phyloP scores from a whole-genome alignment of 805 yeast genomes.

The Yarrowia hollandica region DNA sequence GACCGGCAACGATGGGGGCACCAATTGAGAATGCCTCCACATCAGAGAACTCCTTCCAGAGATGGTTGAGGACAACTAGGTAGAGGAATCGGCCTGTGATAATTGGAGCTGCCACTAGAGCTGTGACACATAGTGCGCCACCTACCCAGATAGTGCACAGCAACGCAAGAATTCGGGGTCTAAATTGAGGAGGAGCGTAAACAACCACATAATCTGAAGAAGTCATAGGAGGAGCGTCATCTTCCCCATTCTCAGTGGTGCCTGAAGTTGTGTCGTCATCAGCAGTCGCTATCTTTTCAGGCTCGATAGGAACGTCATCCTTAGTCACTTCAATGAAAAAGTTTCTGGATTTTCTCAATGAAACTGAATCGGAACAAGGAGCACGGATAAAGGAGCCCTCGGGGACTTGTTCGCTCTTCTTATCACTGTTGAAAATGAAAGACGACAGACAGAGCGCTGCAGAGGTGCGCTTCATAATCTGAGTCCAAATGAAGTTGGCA shows the following conservation, averaged over 20 bases:
- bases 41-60: constrained; percentile 34
- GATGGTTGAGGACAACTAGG: constrained; percentile 1
- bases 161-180: constrained; percentile 54
- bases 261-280: too few relatives aligned
- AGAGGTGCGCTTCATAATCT: constrained; percentile 56
- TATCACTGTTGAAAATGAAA: constrained; percentile 63
- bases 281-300: constrained; percentile 45
- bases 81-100: constrained; percentile 36
- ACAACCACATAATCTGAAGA: constrained; percentile 60
- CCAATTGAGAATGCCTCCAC: constrained; percentile 35
- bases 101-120: constrained; percentile 37
- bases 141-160: constrained; percentile 52
- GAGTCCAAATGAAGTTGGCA: constrained; percentile 52
- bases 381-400: constrained; percentile 84
- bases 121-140: constrained; percentile 35
- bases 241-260: constrained; percentile 39
- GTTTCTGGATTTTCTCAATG: constrained; percentile 56
- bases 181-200: constrained; percentile 81
- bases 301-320: constrained; percentile 61
- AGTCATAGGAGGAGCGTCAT: constrained; percentile 3
- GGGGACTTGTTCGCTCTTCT: constrained; percentile 52
- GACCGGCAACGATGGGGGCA: constrained; percentile 17
- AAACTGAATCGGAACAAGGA: constrained; percentile 77
- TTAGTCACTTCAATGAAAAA: constrained; percentile 82
- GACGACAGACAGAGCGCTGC: constrained; percentile 70